A percentile compares a stretch with the other conserved stretches of the same genome.
These are phyloP conservation scores for Lathyrus tuberosus DNA, from an alignment of 306 rosid genomes.

Conservation along the genomic window DNA sequence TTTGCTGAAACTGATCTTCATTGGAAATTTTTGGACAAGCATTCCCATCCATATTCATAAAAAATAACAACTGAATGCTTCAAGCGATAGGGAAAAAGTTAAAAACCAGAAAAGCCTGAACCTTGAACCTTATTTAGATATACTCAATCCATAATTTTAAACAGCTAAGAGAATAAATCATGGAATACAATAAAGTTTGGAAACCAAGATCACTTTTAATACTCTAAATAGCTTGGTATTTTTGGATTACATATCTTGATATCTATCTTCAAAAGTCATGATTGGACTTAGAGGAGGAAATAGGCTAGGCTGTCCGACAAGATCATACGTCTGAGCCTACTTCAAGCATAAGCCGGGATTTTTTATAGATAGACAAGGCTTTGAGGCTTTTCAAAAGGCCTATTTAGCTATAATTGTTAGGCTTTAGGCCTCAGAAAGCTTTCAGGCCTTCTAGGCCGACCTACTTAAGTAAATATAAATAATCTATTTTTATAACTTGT, in stretches of 20 bases:
- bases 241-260: conserved; percentile 24
- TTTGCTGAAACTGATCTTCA: background rate
- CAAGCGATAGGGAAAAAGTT: background rate
- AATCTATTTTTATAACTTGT: too few species aligned
- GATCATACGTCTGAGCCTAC: background rate
- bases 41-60: background rate
- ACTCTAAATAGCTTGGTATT: conserved; percentile 9
- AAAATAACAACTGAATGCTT: background rate
- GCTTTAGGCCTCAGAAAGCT: background rate
- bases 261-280: conserved; percentile 20
- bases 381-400: background rate
- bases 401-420: background rate
- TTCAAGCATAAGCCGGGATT: background rate
- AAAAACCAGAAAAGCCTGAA: background rate
- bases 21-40: background rate
- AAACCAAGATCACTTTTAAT: conserved; percentile 3
- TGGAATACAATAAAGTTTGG: background rate
- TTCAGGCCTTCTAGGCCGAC: background rate
- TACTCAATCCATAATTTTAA: background rate
- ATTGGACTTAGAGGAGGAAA: background rate
- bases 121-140: background rate
- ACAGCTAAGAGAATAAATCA: conserved; percentile 8
- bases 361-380: background rate
- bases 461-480: background rate
- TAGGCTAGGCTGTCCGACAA: background rate